A percentile compares a stretch with the other conserved stretches of the same genome.
phyloP scores from a whole-genome alignment of 495 filamentous ascomycete genomes.

The Xylaria bambusicola region DNA sequence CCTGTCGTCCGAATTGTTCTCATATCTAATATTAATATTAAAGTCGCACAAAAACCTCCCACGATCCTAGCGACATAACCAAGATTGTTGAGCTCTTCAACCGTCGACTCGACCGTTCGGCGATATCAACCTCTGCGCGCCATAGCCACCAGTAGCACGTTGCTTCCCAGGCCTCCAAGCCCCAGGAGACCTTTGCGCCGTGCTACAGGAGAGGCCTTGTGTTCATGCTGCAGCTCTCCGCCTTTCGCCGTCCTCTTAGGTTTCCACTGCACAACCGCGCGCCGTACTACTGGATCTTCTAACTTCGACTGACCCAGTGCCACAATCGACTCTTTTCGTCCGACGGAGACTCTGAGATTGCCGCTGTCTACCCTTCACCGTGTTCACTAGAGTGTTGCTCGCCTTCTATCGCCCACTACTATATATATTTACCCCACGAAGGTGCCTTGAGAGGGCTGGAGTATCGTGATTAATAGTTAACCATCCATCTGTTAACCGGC shows the following conservation, averaged over 20 bases:
- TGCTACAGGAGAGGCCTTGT: constrained; percentile 38
- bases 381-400: constrained; percentile 20
- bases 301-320: constrained; percentile 44
- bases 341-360: constrained; percentile 36
- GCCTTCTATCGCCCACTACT: constrained; percentile 18
- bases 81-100: constrained; percentile 45
- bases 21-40: constrained; percentile 38
- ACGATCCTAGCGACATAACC: constrained; percentile 46
- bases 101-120: constrained; percentile 33
- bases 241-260: constrained; percentile 37
- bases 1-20: constrained; percentile 28
- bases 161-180: constrained; percentile 35
- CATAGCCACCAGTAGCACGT: constrained; percentile 36
- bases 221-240: constrained; percentile 47
- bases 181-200: constrained; percentile 32
- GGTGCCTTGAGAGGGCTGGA: neutral
- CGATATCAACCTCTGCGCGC: constrained; percentile 34
- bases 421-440: constrained; percentile 29
- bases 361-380: constrained; percentile 26
- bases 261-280: constrained; percentile 48
- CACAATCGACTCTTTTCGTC: constrained; percentile 51
- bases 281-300: constrained; percentile 45
- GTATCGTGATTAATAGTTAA: constrained; percentile 4
- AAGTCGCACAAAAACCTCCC: constrained; percentile 57
- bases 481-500: neutral